phyloP scores from a whole-genome alignment of 2,329 filamentous ascomycete genomes.

The Cladosporium sp. region DNA sequence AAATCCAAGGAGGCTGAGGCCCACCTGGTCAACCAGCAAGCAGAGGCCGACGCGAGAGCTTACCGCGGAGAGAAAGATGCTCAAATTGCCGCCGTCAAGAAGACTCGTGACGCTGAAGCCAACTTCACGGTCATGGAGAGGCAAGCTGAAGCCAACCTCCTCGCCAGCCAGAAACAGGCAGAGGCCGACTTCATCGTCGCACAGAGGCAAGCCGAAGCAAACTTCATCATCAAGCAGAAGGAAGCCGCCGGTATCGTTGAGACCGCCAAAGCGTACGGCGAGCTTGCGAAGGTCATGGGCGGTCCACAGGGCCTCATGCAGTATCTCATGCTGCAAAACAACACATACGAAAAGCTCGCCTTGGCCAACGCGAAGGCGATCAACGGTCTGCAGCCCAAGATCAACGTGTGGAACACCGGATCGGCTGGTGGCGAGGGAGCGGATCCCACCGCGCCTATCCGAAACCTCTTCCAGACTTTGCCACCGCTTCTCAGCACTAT shows the following conservation, averaged over 20 bases:
- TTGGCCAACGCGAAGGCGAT: conserved; percentile 76
- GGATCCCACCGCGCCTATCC: conserved; percentile 65
- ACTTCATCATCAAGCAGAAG: conserved; percentile 63
- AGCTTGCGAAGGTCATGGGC: conserved; percentile 71
- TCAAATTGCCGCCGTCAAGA: conserved; percentile 45
- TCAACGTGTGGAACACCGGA: conserved; percentile 86
- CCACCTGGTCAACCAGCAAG: conserved; percentile 61
- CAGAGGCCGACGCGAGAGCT: conserved; percentile 58
- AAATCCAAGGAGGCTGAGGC: conserved; percentile 55
- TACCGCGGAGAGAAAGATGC: conserved; percentile 45
- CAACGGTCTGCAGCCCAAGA: conserved; percentile 80
- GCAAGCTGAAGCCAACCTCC: conserved; percentile 61
- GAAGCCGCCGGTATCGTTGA: conserved; percentile 76
- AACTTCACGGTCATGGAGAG: conserved; percentile 48
- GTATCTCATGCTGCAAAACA: conserved; percentile 85
- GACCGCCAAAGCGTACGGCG: conserved; percentile 78
- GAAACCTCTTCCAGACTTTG: conserved; percentile 81
- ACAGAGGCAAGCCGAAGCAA: conserved; percentile 61
- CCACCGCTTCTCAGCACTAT: conserved; percentile 83
- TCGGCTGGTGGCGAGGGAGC: conserved; percentile 51
- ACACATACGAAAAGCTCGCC: conserved; percentile 75
- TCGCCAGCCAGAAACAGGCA: conserved; percentile 65
- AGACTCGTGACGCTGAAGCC: conserved; percentile 45
- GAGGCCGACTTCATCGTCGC: conserved; percentile 45
- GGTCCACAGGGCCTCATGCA: conserved; percentile 77